Conservation (phyloP, 257 asterid species). For the Primulina huaijiensis region DNA sequence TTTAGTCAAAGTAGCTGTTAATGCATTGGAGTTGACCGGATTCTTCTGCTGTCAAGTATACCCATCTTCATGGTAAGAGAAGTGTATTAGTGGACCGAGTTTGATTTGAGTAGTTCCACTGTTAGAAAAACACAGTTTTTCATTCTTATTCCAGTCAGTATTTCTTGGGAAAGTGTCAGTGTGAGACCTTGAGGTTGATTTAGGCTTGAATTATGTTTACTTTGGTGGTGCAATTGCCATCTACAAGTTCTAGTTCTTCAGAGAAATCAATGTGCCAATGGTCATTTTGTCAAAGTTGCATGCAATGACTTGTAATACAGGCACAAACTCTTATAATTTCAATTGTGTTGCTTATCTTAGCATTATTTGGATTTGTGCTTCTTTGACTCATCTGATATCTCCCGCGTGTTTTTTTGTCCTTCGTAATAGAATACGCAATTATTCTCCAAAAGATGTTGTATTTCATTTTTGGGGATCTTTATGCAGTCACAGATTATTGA, state of each 20-base stretch:
- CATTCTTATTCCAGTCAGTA: neutral
- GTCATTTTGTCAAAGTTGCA: neutral
- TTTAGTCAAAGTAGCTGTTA: slow-evolving; percentile 67
- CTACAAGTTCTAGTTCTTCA: neutral
- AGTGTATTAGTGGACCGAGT: slow-evolving; percentile 21
- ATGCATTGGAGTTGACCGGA: slow-evolving; percentile 71
- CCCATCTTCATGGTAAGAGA: slow-evolving; percentile 47
- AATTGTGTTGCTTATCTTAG: slow-evolving; percentile 11
- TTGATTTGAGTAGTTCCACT: slow-evolving; percentile 26
- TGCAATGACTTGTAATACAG: neutral
- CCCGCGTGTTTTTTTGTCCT: neutral
- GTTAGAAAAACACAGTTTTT: neutral
- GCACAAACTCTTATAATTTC: neutral
- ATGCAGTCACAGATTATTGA: neutral
- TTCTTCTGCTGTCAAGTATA: slow-evolving; percentile 59
- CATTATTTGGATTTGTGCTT: neutral
- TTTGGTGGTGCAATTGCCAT: neutral
- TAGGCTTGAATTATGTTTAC: neutral
- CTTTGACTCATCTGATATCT: slow-evolving; percentile 6
- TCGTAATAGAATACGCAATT: neutral
- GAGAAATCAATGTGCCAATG: neutral
- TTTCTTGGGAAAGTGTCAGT: neutral
- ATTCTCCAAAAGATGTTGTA: slow-evolving; percentile 3
- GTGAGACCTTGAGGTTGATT: neutral
- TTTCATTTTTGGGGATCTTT: neutral